Base-by-base conservation (phyloP, 2,329 filamentous ascomycete genomes). In the Verticillium zaregamsianum region DNA sequence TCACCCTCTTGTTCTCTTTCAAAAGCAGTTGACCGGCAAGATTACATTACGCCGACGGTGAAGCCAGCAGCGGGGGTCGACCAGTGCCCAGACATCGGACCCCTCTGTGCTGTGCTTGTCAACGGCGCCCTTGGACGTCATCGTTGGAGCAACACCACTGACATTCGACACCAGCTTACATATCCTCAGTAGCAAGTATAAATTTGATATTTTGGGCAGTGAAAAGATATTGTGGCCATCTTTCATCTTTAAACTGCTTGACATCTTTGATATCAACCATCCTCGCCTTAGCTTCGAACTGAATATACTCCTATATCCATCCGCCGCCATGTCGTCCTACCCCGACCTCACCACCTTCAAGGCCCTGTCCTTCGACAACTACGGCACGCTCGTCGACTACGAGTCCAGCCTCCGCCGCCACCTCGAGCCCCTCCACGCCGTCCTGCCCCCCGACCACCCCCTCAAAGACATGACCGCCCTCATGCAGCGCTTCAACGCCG, bases 371-470 rank as follows among this genome's bases (percentile, higher is more conserved):
- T 92, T 93, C 75, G 90, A 94, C 75, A 87, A 90, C 77, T 93
- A 91, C 73, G 90, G 90, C 72, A 94, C 91, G 0, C 82, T 93
- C 3, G 85, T 93, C 63, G 89, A 93, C 78, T 92, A 89, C 90
- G 88, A 92, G 72, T 72, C 77, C n/a, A 89, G 89, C 62, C 82
- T 92, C 61, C 73, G 82, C 59, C 66, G 73, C 2, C 79, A 82
- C 3, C 79, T 92, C 1, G 68, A 73, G 28, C 79, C 83, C 0
- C 69, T 85, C 7, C 73, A 81, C 60, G 68, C 79, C 45, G 74
- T 71, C n/a, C 74, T 82, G 0, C 74, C 78, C 0, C 32, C 72
- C 3, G 64, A 70, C 6, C 74, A 81, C 66, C 69, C 74, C 1
- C 69, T 75, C 61, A 70, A 70, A 58, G 67, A 75, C 35, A 65